Conservation (phyloP, 176 grass and related monocot species). For the Carex myosuroides region DNA sequence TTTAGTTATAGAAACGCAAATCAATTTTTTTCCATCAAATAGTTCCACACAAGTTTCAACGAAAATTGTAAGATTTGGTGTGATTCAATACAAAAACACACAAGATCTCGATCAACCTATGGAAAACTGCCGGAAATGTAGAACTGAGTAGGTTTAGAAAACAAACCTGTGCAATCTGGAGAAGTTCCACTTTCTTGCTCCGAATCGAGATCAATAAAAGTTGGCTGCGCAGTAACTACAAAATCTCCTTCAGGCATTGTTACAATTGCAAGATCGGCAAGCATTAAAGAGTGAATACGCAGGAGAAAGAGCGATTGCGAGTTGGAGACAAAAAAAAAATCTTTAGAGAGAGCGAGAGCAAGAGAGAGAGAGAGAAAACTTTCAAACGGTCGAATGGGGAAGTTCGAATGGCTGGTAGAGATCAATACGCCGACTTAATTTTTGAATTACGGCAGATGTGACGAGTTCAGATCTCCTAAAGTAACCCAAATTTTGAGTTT, state of each 20-base stretch:
- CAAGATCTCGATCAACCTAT: not conserved
- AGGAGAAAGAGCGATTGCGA: not conserved
- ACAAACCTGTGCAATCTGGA: constrained; percentile 6
- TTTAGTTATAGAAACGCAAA: not conserved
- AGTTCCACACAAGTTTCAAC: not conserved
- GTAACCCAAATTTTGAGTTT: too few species aligned
- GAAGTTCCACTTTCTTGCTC: not conserved
- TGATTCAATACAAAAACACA: not conserved
- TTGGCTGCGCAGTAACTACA: not conserved
- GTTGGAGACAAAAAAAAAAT: not conserved
- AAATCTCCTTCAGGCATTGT: constrained; percentile 21
- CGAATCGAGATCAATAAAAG: not conserved
- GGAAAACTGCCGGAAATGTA: not conserved
- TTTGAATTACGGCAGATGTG: constrained; percentile 23
- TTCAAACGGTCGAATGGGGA: constrained; percentile 32
- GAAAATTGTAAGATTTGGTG: not conserved
- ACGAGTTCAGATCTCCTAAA: too few species aligned
- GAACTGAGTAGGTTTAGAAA: not conserved
- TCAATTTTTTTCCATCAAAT: not conserved
- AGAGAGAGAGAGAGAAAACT: not conserved
- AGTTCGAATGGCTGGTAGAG: too few species aligned
- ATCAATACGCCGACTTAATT: not conserved
- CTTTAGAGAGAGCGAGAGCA: not conserved
- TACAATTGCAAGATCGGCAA: not conserved
- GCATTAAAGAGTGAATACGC: not conserved